A percentile compares a stretch with the other conserved stretches of the same genome.
phyloP scores from a whole-genome alignment of 108 stramenopile genomes.

The Cyclostephanos tholiformis region DNA sequence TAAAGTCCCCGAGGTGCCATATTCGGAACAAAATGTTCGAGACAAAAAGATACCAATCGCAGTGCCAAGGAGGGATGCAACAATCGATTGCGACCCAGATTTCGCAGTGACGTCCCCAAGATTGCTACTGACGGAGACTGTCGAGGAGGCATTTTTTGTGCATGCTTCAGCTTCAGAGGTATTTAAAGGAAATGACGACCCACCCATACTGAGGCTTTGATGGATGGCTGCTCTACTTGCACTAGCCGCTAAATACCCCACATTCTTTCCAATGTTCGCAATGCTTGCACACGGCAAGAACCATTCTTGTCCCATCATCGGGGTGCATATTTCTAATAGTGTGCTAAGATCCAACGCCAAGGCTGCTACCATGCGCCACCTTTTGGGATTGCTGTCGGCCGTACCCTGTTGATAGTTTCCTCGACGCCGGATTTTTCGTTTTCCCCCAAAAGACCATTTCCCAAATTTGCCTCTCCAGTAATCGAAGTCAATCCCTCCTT shows the following conservation, averaged over 20 bases:
- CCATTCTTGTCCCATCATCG: conserved; percentile 70
- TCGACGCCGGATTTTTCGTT: background rate
- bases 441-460: background rate
- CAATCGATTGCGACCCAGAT: conserved; percentile 90
- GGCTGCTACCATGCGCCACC: conserved; percentile 90
- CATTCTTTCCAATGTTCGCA: conserved; percentile 97
- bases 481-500: conserved; percentile 46
- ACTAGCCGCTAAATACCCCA: conserved; percentile 91
- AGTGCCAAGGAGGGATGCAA: conserved; percentile 89
- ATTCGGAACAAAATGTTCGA: conserved; percentile 51
- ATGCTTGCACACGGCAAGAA: conserved; percentile 87
- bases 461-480: conserved; percentile 34
- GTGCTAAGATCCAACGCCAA: conserved; percentile 84
- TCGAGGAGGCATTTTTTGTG: background rate
- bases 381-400: conserved; percentile 90
- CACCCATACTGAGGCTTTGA: conserved; percentile 71
- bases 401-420: conserved; percentile 42
- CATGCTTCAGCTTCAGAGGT: background rate
- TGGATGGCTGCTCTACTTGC: conserved; percentile 94
- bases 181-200: background rate
- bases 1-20: conserved; percentile 38
- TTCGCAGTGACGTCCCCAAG: conserved; percentile 98
- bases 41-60: conserved; percentile 86
- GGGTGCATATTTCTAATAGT: conserved; percentile 86
- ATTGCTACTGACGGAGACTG: conserved; percentile 52